phyloP scores from a whole-genome alignment of 306 rosid genomes.

The Luffa aegyptiaca region DNA sequence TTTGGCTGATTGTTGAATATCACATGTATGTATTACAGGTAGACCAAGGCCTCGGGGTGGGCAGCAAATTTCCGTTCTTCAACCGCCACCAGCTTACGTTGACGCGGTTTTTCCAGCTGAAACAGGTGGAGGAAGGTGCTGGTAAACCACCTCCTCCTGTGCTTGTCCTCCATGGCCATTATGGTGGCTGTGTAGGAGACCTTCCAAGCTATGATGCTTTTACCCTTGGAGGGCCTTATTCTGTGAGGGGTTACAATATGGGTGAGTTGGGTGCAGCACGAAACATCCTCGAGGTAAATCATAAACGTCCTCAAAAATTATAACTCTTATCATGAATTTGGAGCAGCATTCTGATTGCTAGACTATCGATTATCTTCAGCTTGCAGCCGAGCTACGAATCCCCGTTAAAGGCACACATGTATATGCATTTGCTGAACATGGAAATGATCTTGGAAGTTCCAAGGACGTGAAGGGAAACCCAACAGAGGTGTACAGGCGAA shows the following conservation, averaged over 20 bases:
- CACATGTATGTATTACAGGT: constrained; percentile 41
- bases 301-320: not conserved
- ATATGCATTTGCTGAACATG: constrained; percentile 87
- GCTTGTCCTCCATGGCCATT: constrained; percentile 91
- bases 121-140: constrained; percentile 82
- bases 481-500: constrained; percentile 79
- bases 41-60: constrained; percentile 91
- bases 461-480: constrained; percentile 91
- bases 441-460: constrained; percentile 88
- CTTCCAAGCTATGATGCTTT: constrained; percentile 98
- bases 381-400: constrained; percentile 82
- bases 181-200: constrained; percentile 97
- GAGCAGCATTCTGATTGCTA: not conserved
- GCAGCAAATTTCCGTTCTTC: constrained; percentile 88
- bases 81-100: constrained; percentile 92
- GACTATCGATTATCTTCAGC: constrained; percentile 28
- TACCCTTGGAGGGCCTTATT: constrained; percentile 95
- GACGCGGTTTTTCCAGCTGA: constrained; percentile 67
- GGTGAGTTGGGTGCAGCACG: constrained; percentile 94
- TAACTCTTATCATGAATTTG: not conserved
- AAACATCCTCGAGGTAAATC: constrained; percentile 82
- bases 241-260: constrained; percentile 96
- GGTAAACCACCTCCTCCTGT: constrained; percentile 93
- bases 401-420: constrained; percentile 74
- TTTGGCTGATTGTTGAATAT: constrained; percentile 11